Percentiles rank a stretch among this genome's conserved stretches.
Evolutionary conservation across 257 asterid genomes (phyloP).

Genomic region (Gentiana macrophylla): DNA sequence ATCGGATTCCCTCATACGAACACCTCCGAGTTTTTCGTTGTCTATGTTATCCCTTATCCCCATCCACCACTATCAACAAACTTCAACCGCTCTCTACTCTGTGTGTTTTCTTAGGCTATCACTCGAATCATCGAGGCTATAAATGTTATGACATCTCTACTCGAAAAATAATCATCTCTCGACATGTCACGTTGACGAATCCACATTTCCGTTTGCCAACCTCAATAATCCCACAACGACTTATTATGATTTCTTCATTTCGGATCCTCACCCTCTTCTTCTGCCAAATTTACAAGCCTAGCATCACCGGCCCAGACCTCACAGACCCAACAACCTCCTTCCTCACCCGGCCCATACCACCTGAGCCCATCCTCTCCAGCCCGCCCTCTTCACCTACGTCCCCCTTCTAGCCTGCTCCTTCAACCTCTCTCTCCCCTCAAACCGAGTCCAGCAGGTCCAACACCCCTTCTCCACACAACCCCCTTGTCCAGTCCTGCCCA

Average conservation of each 20-base stretch:
- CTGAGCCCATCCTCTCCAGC: background rate
- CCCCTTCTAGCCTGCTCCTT: background rate
- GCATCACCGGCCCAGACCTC: too few relatives aligned
- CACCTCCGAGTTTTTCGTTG: slow-evolving; percentile 2
- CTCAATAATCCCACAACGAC: background rate
- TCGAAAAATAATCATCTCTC: background rate
- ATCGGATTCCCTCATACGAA: background rate
- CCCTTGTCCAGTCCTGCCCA: too few relatives aligned
- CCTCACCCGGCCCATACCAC: too few relatives aligned
- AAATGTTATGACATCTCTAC: background rate
- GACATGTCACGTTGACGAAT: background rate
- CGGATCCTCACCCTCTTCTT: too few relatives aligned
- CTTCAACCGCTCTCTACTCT: background rate
- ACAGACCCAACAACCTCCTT: too few relatives aligned
- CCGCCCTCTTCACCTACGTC: too few relatives aligned
- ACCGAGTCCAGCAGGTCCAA: background rate
- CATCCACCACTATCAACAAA: background rate
- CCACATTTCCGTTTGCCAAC: background rate
- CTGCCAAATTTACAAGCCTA: too few relatives aligned
- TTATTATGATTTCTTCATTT: too few relatives aligned
- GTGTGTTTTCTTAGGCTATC: slow-evolving; percentile 1
- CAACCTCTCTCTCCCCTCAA: background rate
- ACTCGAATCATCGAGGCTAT: background rate
- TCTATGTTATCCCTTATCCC: background rate
- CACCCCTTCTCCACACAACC: background rate